A percentile compares a stretch with the other conserved stretches of the same genome.
phyloP scores from a whole-genome alignment of 371 early-diverging fungal genomes.

The Mortierella polycephala region DNA sequence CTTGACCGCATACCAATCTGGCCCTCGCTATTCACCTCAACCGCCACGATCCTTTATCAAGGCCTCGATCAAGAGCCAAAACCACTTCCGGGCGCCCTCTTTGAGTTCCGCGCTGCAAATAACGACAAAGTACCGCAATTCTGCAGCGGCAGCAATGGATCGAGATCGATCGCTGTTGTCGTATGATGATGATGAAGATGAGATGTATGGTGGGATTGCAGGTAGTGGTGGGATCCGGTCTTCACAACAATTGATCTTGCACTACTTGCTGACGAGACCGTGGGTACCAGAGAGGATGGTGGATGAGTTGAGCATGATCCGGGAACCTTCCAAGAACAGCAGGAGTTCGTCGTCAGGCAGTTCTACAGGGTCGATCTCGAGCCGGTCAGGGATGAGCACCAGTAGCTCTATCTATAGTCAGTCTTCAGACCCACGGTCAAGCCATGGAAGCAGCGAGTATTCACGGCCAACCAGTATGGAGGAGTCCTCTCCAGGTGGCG shows the following conservation, averaged over 20 bases:
- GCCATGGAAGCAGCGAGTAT: conserved; percentile 54
- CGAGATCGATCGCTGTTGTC: conserved; percentile 55
- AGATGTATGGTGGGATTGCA: conserved; percentile 34
- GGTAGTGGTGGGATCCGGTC: conserved; percentile 24
- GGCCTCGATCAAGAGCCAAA: conserved; percentile 63
- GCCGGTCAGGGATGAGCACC: conserved; percentile 39
- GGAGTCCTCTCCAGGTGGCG: conserved; percentile 32
- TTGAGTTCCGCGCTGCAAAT: conserved; percentile 64
- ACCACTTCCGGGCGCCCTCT: conserved; percentile 56
- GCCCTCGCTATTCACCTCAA: conserved; percentile 68
- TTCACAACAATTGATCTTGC: conserved; percentile 64
- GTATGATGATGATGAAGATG: conserved; percentile 57
- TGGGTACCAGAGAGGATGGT: conserved; percentile 78
- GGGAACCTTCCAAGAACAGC: conserved; percentile 73
- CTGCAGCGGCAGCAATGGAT: conserved; percentile 53
- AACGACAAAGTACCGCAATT: conserved; percentile 63
- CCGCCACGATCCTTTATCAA: conserved; percentile 65
- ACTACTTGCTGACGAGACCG: conserved; percentile 73
- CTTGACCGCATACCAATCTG: conserved; percentile 68
- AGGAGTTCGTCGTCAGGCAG: conserved; percentile 21
- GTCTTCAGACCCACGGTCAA: conserved; percentile 31
- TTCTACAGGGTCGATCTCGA: conserved; percentile 40
- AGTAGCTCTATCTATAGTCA: conserved; percentile 35
- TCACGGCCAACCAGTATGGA: conserved; percentile 63
- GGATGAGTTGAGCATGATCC: conserved; percentile 74